phyloP scores from a whole-genome alignment of 1,284 basidiomycete species.

The Puccinia novopanici region DNA sequence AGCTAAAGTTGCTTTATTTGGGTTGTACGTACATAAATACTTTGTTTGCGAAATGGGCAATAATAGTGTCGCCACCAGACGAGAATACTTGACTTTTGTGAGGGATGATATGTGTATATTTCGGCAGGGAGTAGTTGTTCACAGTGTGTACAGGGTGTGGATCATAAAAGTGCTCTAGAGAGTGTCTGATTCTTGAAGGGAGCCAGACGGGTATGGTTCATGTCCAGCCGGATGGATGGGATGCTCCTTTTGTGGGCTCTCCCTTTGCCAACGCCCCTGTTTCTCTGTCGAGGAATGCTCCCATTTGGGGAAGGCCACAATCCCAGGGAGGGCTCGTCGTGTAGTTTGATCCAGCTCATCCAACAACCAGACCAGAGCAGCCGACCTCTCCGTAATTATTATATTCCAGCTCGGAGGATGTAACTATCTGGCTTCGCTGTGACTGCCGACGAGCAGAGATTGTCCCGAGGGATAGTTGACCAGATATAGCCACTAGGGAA shows the following conservation, averaged over 20 bases:
- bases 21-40: no score
- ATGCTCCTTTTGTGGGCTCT: constrained; percentile 5
- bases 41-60: background rate
- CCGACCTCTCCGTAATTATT: background rate
- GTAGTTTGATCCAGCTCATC: constrained; percentile 11
- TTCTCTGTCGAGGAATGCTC: constrained; percentile 14
- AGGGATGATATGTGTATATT: background rate
- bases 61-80: background rate
- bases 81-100: background rate
- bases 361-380: constrained; percentile 7
- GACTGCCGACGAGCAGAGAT: background rate
- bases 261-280: constrained; percentile 26
- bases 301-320: constrained; percentile 29
- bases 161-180: background rate
- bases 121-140: no score
- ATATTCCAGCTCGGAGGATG: background rate
- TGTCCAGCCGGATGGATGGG: no score
- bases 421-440: constrained; percentile 14
- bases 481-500: no score
- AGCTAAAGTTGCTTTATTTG: background rate
- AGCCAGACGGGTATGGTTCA: no score
- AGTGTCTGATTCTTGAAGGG: background rate
- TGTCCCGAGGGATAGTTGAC: no score
- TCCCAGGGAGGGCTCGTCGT: constrained; percentile 7
- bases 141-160: no score